Conservation (phyloP, 2,329 filamentous ascomycete genomes). For the Apiospora kogelbergensis region DNA sequence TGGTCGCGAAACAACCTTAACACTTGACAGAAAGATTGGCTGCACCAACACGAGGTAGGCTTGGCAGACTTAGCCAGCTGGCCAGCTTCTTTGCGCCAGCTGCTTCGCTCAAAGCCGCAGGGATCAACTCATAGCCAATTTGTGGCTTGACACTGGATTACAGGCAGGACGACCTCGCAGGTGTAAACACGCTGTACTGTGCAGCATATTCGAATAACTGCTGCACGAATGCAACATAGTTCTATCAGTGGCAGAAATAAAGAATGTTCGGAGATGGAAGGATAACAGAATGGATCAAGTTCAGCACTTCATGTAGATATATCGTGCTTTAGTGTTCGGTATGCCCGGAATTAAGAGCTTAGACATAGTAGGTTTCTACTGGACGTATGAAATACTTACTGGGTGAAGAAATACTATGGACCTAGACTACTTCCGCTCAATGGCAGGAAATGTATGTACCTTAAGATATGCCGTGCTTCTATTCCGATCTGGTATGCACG, state of each 20-base stretch:
- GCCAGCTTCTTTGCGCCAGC: neutral
- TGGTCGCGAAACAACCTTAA: neutral
- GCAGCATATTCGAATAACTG: neutral
- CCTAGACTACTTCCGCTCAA: neutral
- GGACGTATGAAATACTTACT: neutral
- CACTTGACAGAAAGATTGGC: neutral
- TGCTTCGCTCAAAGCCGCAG: neutral
- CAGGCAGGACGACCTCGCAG: neutral
- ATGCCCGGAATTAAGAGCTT: neutral
- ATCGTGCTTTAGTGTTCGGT: neutral
- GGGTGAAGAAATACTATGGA: neutral
- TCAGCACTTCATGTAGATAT: neutral
- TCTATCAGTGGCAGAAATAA: neutral
- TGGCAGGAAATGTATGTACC: too few relatives aligned
- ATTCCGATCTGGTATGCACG: neutral
- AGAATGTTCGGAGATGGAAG: neutral
- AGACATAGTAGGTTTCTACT: neutral
- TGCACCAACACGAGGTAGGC: neutral
- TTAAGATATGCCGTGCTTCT: neutral
- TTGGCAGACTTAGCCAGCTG: neutral
- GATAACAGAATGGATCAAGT: neutral
- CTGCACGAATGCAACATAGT: neutral
- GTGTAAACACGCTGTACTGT: neutral
- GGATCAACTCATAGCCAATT: neutral
- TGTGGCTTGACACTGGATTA: neutral